phyloP scores from a whole-genome alignment of 1,139 yeast genomes.

The Scheffersomyces parashehatae region DNA sequence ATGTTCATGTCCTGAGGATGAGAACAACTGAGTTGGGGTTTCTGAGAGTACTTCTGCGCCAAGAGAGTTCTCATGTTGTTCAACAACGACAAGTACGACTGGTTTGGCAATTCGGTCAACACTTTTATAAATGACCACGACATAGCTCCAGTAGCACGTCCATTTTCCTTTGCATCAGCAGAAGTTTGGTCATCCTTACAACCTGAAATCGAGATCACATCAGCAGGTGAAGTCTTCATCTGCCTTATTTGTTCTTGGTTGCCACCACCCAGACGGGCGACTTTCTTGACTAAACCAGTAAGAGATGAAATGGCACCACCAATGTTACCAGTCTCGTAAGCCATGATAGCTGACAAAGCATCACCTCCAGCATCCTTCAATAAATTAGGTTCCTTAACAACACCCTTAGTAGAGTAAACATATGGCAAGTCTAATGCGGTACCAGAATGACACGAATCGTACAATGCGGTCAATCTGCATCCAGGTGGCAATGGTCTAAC shows the following conservation, averaged over 20 bases:
- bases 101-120: constrained; percentile 65
- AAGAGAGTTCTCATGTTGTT: constrained; percentile 78
- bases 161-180: constrained; percentile 82
- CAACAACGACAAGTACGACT: constrained; percentile 73
- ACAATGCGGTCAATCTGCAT: constrained; percentile 82
- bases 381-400: constrained; percentile 84
- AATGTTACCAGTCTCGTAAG: constrained; percentile 72
- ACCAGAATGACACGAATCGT: constrained; percentile 94
- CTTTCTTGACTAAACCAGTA: constrained; percentile 50
- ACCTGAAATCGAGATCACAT: constrained; percentile 82
- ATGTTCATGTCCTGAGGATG: constrained; percentile 81
- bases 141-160: constrained; percentile 90
- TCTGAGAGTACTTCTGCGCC: constrained; percentile 73
- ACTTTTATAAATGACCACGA: constrained; percentile 84
- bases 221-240: constrained; percentile 82
- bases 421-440: constrained; percentile 88
- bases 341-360: constrained; percentile 66
- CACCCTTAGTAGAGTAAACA: constrained; percentile 87
- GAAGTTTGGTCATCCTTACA: constrained; percentile 83
- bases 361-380: constrained; percentile 84
- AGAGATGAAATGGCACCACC: constrained; percentile 49
- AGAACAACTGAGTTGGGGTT: constrained; percentile 83
- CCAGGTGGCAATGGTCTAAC: constrained; percentile 80
- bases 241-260: constrained; percentile 35
- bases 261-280: constrained; percentile 26